Conservation (phyloP, 2,329 filamentous ascomycete genomes). For the Aspergillus persii region DNA sequence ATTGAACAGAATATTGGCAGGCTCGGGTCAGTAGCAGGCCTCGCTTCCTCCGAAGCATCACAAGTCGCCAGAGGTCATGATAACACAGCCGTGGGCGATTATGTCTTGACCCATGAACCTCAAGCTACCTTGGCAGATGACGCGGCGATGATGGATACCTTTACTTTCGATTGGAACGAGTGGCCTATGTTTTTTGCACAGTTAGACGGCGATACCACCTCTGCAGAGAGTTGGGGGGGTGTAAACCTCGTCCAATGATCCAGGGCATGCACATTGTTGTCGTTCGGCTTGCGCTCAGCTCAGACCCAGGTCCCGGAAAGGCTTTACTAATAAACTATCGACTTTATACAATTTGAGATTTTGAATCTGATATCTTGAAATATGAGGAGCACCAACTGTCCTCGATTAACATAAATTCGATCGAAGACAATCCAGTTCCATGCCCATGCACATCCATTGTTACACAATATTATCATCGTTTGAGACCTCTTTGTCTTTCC, state of each 20-base stretch:
- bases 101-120: not conserved
- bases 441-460: no score
- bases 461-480: no score
- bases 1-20: not conserved
- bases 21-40: not conserved
- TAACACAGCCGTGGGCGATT: not conserved
- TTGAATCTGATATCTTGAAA: no score
- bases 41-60: not conserved
- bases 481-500: no score
- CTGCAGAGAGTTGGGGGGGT: constrained; percentile 13
- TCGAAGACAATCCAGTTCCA: no score
- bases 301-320: no score
- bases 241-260: not conserved
- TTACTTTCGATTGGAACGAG: constrained; percentile 14
- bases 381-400: not conserved
- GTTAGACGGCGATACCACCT: not conserved
- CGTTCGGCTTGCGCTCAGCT: no score
- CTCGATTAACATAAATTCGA: not conserved
- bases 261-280: no score
- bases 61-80: not conserved
- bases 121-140: not conserved
- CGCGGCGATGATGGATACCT: not conserved
- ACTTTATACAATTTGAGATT: no score
- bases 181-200: constrained; percentile 15
- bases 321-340: no score